These are phyloP conservation scores for Pseudogymnoascus sp. DNA, from an alignment of 2,329 filamentous ascomycete genomes.

Conservation along the genomic window DNA sequence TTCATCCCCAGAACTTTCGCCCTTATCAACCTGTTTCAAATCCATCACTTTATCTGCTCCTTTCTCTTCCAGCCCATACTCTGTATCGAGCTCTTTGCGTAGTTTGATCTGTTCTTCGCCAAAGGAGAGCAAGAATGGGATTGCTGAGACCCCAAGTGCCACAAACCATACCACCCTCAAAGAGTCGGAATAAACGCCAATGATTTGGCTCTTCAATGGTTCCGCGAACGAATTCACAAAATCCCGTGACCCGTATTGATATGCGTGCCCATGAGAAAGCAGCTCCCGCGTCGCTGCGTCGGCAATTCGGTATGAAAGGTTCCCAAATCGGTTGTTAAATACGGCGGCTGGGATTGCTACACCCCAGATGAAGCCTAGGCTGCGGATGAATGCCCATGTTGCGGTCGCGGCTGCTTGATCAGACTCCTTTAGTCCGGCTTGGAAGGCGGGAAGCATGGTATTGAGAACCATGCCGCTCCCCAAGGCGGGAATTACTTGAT, in stretches of 20 bases:
- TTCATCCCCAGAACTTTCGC: neutral
- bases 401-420: slow-evolving; percentile 23
- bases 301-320: neutral
- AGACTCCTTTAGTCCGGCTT: slow-evolving; percentile 33
- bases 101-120: slow-evolving; percentile 32
- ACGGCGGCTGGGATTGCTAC: slow-evolving; percentile 3
- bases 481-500: slow-evolving; percentile 35
- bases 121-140: slow-evolving; percentile 30
- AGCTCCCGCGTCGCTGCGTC: neutral
- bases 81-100: slow-evolving; percentile 33
- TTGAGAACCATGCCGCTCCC: slow-evolving; percentile 38
- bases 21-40: neutral
- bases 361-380: slow-evolving; percentile 40
- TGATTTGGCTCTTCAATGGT: slow-evolving; percentile 23
- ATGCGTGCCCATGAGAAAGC: neutral
- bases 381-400: slow-evolving; percentile 28
- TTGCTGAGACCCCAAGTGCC: slow-evolving; percentile 26
- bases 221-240: slow-evolving; percentile 1
- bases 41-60: neutral
- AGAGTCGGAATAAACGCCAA: slow-evolving; percentile 29
- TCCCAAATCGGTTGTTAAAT: neutral
- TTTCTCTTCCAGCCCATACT: slow-evolving; percentile 32
- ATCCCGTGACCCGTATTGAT: neutral
- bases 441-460: slow-evolving; percentile 37
- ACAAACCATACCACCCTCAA: slow-evolving; percentile 34